These are phyloP conservation scores for Amauroascus verrucosus DNA, from an alignment of 2,329 filamentous ascomycete species.

Conservation along the genomic window DNA sequence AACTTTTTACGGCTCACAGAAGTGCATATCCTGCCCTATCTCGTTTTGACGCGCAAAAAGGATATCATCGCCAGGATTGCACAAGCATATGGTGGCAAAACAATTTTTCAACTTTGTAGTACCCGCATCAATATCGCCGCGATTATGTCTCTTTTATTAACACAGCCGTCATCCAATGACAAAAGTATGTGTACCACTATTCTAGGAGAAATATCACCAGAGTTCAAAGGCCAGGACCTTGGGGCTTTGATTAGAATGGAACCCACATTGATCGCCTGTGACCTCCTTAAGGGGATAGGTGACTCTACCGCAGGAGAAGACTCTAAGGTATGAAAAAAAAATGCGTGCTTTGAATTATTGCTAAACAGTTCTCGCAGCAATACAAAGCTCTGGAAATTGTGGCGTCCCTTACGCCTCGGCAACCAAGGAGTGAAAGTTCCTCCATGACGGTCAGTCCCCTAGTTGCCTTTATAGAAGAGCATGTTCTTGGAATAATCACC, in stretches of 20 bases:
- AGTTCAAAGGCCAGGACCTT: slow-evolving; percentile 58
- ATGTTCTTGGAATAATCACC: slow-evolving; percentile 79
- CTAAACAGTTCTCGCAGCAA: slow-evolving; percentile 26
- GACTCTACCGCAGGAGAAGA: slow-evolving; percentile 50
- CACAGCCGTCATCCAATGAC: slow-evolving; percentile 52
- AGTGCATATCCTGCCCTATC: slow-evolving; percentile 69
- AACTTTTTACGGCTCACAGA: slow-evolving; percentile 69
- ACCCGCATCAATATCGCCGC: slow-evolving; percentile 49
- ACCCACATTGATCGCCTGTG: slow-evolving; percentile 63
- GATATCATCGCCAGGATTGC: slow-evolving; percentile 76
- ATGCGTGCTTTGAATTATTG: background rate
- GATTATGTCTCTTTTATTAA: slow-evolving; percentile 49
- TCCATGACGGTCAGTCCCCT: slow-evolving; percentile 49
- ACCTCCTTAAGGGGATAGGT: slow-evolving; percentile 69
- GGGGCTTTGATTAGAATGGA: slow-evolving; percentile 62
- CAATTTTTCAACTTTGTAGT: slow-evolving; percentile 52
- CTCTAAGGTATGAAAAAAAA: slow-evolving; percentile 43
- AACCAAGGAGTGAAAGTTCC: slow-evolving; percentile 36
- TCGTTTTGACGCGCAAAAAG: slow-evolving; percentile 66
- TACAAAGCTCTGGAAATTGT: slow-evolving; percentile 44
- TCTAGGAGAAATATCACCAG: slow-evolving; percentile 57
- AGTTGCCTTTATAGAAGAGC: slow-evolving; percentile 65
- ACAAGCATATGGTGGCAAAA: slow-evolving; percentile 49
- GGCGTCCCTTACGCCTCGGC: slow-evolving; percentile 43
- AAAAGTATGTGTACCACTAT: slow-evolving; percentile 59